phyloP scores from a whole-genome alignment of 805 yeast genomes.

The Brettanomyces custersianus region DNA sequence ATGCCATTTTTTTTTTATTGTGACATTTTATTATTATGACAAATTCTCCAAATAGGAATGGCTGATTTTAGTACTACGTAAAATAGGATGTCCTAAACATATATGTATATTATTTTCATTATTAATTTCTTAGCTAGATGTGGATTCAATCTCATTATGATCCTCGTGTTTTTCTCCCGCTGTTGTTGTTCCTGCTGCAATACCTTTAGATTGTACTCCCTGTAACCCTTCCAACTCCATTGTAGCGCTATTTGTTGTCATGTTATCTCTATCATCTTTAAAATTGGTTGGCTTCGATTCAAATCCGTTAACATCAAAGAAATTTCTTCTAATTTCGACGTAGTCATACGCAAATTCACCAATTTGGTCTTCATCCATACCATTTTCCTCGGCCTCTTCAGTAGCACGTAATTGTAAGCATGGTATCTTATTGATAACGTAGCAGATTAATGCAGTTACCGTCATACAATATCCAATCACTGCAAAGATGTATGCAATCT shows the following conservation, averaged over 20 bases:
- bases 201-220: no score
- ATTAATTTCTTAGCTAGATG: background rate
- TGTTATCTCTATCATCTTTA: background rate
- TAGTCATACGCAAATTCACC: slow-evolving; percentile 99
- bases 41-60: no score
- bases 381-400: slow-evolving; percentile 79
- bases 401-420: slow-evolving; percentile 71
- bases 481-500: slow-evolving; percentile 75
- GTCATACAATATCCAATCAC: slow-evolving; percentile 65
- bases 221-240: no score
- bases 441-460: slow-evolving; percentile 70
- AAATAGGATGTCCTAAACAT: no score
- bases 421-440: slow-evolving; percentile 68
- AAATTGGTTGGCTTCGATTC: slow-evolving; percentile 1
- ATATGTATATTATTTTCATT: no score
- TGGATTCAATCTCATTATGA: background rate
- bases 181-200: no score
- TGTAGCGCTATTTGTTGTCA: background rate
- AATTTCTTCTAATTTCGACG: slow-evolving; percentile 93
- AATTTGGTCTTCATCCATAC: slow-evolving; percentile 93
- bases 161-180: background rate
- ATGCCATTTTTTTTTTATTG: no score
- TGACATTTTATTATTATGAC: no score
- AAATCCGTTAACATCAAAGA: slow-evolving; percentile 34
- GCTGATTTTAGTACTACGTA: no score